Base-by-base conservation (phyloP, 768 basidiomycete species). In the Suillus subluteus region DNA sequence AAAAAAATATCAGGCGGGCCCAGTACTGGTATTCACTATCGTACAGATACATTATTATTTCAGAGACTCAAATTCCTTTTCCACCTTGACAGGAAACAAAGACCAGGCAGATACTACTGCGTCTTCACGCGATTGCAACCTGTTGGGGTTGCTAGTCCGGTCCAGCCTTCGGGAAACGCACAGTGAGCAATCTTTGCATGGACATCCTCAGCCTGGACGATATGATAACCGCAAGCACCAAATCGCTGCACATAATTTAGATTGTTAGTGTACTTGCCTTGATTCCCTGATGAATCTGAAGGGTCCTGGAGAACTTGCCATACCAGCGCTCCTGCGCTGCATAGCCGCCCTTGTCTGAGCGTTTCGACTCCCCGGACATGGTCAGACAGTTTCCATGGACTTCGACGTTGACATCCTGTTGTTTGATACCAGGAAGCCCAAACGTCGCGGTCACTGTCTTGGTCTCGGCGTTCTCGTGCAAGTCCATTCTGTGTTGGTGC, bases 361-460 rank as follows among this genome's bases (percentile, higher is more conserved):
- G 62, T 56, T 75, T 80, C 30, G 72, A 77, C 76, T 89, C 83
- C 9, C 86, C 88, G 2, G 85, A 82, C 56, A 89, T 72, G 44
- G 75, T 83, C 58, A 89, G 81, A 2, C 79, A 74, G 64, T 83
- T 82, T 66, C 83, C 79, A 63, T 83, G 80, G 7, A 87, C 70
- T 64, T 88, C 86, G 68, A 89, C 81, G 56, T 76, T 75, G 55
- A 88, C 77, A 66, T 88, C 76, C 58, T 88, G 83, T 38, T 84
- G 83, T 65, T 77, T 77, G 43, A 88, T 40, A 26, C 87, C 87
- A 0, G 88, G 87, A 8, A 89, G 76, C 68, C 89, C 87, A 70
- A 89, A 86, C 11, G 80, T 75, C 54, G 87, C 87, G 1, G 84
- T 86, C 43, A 88, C 83, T 41, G 77, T 71, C 70, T 86, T 85